A percentile compares a stretch with the other conserved stretches of the same genome.
These are phyloP conservation scores for Podila epigama DNA, from an alignment of 192 early-diverging fungal genomes.

Conservation along the genomic window DNA sequence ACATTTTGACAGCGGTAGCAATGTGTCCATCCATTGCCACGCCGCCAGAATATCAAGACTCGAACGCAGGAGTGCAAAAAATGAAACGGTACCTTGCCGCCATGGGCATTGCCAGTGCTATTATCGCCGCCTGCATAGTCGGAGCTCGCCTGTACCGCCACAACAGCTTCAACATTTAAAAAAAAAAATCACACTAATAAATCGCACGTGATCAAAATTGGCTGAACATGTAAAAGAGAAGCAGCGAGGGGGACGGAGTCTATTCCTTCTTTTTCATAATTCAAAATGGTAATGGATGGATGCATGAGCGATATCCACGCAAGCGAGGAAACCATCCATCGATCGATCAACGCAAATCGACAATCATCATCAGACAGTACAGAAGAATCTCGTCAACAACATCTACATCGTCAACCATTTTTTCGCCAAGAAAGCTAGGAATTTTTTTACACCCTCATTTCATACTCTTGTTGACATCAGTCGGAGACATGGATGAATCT, in stretches of 20 bases:
- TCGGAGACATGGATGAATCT: no score
- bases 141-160: slow-evolving; percentile 48
- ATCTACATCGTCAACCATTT: background rate
- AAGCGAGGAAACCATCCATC: background rate
- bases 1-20: slow-evolving; percentile 82
- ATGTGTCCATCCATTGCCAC: slow-evolving; percentile 76
- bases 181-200: background rate
- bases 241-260: background rate
- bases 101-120: slow-evolving; percentile 45
- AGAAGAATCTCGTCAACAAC: background rate
- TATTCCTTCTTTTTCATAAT: slow-evolving; percentile 5
- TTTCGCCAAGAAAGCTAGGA: no score
- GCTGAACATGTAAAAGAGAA: background rate
- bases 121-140: slow-evolving; percentile 45
- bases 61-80: slow-evolving; percentile 24
- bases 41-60: slow-evolving; percentile 39
- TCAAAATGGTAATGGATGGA: background rate
- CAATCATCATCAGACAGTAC: background rate
- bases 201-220: background rate
- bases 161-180: slow-evolving; percentile 7
- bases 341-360: background rate
- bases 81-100: slow-evolving; percentile 48
- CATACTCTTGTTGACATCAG: no score
- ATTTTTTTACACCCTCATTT: no score
- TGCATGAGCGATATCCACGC: background rate